Percentiles rank a stretch among this genome's conserved stretches.
phyloP scores from a whole-genome alignment of 345 rosid genomes.

The Eucalyptus cladocalyx region DNA sequence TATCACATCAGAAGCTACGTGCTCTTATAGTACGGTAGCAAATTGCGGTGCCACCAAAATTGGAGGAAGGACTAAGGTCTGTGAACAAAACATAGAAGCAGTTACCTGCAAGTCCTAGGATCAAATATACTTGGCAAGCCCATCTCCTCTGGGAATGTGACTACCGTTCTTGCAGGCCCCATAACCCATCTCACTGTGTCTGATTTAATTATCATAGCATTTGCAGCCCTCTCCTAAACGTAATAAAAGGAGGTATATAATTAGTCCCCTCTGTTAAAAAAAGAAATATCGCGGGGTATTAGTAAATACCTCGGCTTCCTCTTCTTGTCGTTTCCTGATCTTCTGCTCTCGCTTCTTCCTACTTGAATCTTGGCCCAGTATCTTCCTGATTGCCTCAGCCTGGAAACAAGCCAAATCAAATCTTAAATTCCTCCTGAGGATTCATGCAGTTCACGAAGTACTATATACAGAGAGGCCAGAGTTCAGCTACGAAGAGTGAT shows the following conservation, averaged over 20 bases:
- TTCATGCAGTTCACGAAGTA: neutral
- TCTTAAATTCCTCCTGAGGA: neutral
- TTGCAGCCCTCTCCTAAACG: conserved; percentile 75
- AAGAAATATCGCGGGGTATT: neutral
- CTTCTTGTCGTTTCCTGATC: conserved; percentile 71
- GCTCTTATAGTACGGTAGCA: neutral
- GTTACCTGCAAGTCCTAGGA: conserved; percentile 46
- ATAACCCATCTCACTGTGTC: conserved; percentile 49
- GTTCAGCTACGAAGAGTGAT: neutral
- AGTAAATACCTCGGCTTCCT: conserved; percentile 68
- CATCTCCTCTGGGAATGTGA: conserved; percentile 69
- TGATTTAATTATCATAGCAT: conserved; percentile 26
- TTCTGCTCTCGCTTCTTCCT: conserved; percentile 85
- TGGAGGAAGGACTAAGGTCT: neutral
- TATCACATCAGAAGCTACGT: neutral
- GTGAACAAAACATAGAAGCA: neutral
- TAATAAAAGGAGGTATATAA: neutral
- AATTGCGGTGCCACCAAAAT: neutral
- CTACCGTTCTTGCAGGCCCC: conserved; percentile 60
- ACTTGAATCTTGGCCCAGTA: conserved; percentile 89
- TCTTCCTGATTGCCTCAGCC: conserved; percentile 92
- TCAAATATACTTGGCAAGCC: conserved; percentile 75
- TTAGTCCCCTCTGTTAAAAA: neutral
- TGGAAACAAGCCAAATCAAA: conserved; percentile 2
- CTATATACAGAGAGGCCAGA: neutral